A percentile compares a stretch with the other conserved stretches of the same genome.
Evolutionary conservation across 164 flowering plant species (phyloP).

Genomic region (Cinnamomum micranthum): DNA sequence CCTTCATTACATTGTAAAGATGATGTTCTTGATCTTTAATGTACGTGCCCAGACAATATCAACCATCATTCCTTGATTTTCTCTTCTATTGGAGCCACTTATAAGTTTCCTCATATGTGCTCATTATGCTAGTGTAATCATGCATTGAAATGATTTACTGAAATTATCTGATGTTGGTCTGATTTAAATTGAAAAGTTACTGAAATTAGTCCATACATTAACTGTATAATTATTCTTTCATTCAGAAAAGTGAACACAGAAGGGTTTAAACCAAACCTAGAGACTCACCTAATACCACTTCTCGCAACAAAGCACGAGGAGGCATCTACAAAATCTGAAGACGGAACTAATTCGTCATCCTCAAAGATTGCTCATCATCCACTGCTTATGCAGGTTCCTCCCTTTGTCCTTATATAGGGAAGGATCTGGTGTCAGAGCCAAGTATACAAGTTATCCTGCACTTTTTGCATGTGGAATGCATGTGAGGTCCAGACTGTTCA

Average conservation of each 20-base stretch:
- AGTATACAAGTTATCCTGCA: background rate
- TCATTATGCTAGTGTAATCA: background rate
- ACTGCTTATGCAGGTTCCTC: conserved; percentile 66
- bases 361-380: conserved; percentile 73
- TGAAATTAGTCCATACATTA: background rate
- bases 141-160: too few relatives aligned
- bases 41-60: too few relatives aligned
- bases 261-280: conserved; percentile 94
- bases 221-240: conserved; percentile 5
- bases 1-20: too few relatives aligned
- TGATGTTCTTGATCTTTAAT: too few relatives aligned
- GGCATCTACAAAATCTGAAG: conserved; percentile 42
- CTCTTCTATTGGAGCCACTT: too few relatives aligned
- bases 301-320: conserved; percentile 67
- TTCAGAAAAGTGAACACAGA: conserved; percentile 80
- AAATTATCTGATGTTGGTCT: background rate
- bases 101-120: background rate
- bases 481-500: too few relatives aligned
- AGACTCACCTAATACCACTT: conserved; percentile 83
- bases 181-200: background rate
- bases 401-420: conserved; percentile 3
- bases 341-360: conserved; percentile 31
- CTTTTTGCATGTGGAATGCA: background rate
- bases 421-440: background rate
- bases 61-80: too few relatives aligned